Evolutionary conservation across 2,329 filamentous ascomycete species (phyloP).

Genomic region (Trichoderma sp.): DNA sequence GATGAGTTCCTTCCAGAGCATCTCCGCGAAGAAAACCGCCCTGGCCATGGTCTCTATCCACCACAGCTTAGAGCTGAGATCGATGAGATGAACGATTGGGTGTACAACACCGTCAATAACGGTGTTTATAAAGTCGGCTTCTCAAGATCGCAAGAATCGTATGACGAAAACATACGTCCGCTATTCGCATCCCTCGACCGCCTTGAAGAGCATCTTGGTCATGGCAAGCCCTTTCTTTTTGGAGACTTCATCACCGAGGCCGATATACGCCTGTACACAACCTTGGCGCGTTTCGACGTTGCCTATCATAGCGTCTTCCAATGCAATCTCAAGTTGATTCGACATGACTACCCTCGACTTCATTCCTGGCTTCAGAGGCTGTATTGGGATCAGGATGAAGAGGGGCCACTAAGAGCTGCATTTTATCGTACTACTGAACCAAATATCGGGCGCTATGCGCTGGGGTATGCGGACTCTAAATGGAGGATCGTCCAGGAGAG

Average conservation of each 20-base stretch:
- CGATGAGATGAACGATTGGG: constrained; percentile 65
- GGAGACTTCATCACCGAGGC: constrained; percentile 64
- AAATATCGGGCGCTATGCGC: constrained; percentile 33
- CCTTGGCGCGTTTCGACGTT: constrained; percentile 64
- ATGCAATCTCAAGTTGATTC: constrained; percentile 62
- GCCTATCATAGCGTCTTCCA: constrained; percentile 66
- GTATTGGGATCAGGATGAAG: constrained; percentile 60
- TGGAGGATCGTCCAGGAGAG: constrained; percentile 29
- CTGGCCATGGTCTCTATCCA: constrained; percentile 57
- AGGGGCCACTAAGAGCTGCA: constrained; percentile 45
- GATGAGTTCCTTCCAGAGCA: constrained; percentile 56
- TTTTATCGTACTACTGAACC: constrained; percentile 69
- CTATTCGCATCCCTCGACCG: constrained; percentile 65
- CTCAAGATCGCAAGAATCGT: constrained; percentile 62
- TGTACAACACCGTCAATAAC: constrained; percentile 54
- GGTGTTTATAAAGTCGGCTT: constrained; percentile 60
- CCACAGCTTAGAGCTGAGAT: constrained; percentile 52
- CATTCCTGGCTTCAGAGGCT: constrained; percentile 66
- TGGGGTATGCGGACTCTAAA: constrained; percentile 30
- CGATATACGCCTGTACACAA: constrained; percentile 65
- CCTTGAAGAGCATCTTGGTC: constrained; percentile 55
- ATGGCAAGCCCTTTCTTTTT: constrained; percentile 56
- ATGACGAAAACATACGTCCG: constrained; percentile 57
- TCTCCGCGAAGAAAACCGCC: constrained; percentile 49
- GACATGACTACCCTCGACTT: constrained; percentile 62